A percentile compares a stretch with the other conserved stretches of the same genome.
Conservation (phyloP, 805 yeast genomes). For the Candida incommunis region DNA sequence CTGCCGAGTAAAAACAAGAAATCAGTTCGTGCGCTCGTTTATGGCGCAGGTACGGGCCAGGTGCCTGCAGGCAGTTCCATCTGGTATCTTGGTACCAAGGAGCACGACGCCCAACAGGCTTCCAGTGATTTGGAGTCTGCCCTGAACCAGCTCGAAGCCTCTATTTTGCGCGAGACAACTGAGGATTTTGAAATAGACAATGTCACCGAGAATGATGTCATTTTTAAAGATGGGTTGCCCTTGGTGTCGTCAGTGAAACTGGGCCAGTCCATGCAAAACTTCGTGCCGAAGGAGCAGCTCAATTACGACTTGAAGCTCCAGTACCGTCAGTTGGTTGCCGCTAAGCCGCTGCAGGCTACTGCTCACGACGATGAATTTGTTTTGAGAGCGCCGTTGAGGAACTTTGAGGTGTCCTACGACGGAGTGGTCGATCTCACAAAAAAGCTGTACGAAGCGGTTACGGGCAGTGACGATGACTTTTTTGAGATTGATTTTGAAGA, state of each 20-base stretch:
- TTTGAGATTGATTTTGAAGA: conserved; percentile 95
- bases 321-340: conserved; percentile 35
- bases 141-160: conserved; percentile 59
- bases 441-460: conserved; percentile 57
- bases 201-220: conserved; percentile 40
- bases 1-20: conserved; percentile 47
- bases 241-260: conserved; percentile 67
- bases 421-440: conserved; percentile 78
- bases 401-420: conserved; percentile 80
- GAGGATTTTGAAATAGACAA: conserved; percentile 42
- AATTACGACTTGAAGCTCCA: conserved; percentile 46
- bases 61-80: conserved; percentile 78
- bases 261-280: conserved; percentile 74
- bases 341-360: conserved; percentile 7
- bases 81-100: conserved; percentile 80
- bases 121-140: conserved; percentile 65
- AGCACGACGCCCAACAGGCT: conserved; percentile 47
- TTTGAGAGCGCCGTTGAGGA: conserved; percentile 45
- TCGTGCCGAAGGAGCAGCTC: conserved; percentile 65
- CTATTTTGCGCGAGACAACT: conserved; percentile 67
- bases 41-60: conserved; percentile 78
- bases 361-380: conserved; percentile 13
- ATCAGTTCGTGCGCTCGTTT: conserved; percentile 76
- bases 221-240: conserved; percentile 46
- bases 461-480: conserved; percentile 91